A percentile compares a stretch with the other conserved stretches of the same genome.
Evolutionary conservation across 2,329 filamentous ascomycete species (phyloP).

Genomic region (Aspergillus novofumigatus): DNA sequence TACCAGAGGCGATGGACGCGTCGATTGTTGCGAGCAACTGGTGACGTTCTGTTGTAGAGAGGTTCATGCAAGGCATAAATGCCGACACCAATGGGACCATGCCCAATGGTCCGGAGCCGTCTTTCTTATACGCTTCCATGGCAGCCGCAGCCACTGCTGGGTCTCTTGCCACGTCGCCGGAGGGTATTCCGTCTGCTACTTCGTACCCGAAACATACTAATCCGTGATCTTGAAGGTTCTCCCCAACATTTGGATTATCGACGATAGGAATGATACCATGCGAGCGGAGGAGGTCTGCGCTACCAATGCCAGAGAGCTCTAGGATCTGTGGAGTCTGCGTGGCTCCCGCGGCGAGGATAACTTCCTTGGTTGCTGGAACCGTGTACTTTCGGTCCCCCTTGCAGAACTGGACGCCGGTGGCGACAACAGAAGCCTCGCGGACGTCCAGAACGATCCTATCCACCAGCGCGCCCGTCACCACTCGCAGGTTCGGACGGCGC

Average conservation of each 20-base stretch:
- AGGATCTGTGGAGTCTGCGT: constrained; percentile 55
- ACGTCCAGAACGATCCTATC: constrained; percentile 10
- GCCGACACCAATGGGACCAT: constrained; percentile 15
- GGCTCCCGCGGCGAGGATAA: constrained; percentile 58
- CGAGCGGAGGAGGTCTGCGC: constrained; percentile 37
- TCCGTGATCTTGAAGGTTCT: constrained; percentile 49
- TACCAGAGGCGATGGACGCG: background rate
- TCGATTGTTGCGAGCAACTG: constrained; percentile 3
- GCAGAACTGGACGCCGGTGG: constrained; percentile 16
- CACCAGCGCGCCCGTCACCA: constrained; percentile 14
- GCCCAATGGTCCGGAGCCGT: constrained; percentile 24
- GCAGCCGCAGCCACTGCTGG: constrained; percentile 14
- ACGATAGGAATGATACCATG: constrained; percentile 43
- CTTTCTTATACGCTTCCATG: constrained; percentile 21
- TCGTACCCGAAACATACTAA: constrained; percentile 18
- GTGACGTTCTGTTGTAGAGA: constrained; percentile 3
- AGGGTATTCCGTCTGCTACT: constrained; percentile 21
- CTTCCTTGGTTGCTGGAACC: constrained; percentile 42
- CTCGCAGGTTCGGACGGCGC: constrained; percentile 11
- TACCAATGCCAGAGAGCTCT: constrained; percentile 59
- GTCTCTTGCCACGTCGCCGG: constrained; percentile 20
- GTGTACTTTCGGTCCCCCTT: constrained; percentile 20
- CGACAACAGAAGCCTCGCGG: constrained; percentile 1
- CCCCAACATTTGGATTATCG: constrained; percentile 45
- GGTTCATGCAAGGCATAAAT: constrained; percentile 16